Evolutionary conservation across 129 eudicot species (phyloP).

Genomic region (Oenanthe sinensis): DNA sequence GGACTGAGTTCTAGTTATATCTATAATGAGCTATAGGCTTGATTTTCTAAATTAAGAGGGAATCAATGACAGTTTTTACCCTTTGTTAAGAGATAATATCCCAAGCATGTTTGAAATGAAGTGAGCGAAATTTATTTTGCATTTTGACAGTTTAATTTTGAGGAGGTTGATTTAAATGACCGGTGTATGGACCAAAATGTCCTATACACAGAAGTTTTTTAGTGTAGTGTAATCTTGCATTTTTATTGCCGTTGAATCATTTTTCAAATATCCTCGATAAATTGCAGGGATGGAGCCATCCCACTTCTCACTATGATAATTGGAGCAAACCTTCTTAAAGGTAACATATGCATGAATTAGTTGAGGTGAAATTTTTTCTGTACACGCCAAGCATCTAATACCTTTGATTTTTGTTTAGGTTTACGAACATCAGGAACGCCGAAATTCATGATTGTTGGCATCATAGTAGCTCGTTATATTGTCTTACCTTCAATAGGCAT

Average conservation of each 20-base stretch:
- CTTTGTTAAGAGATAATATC: not conserved
- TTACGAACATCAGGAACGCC: slow-evolving; percentile 48
- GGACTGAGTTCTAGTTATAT: not conserved
- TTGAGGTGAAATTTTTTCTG: not conserved
- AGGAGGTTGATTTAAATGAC: not conserved
- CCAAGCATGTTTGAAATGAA: not conserved
- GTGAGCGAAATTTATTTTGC: not conserved
- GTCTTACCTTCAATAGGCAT: slow-evolving; percentile 61
- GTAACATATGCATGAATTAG: slow-evolving; percentile 18
- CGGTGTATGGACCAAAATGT: not conserved
- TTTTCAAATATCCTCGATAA: not conserved
- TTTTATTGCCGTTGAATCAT: not conserved
- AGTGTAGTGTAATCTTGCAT: not conserved
- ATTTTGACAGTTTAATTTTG: not conserved
- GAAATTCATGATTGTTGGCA: slow-evolving; percentile 38
- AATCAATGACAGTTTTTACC: not conserved
- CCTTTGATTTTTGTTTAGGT: slow-evolving; percentile 32
- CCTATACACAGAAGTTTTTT: not conserved
- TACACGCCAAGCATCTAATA: not conserved
- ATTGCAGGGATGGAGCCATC: slow-evolving; percentile 66
- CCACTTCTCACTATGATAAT: slow-evolving; percentile 61
- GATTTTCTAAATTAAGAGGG: not conserved
- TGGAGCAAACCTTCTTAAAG: slow-evolving; percentile 82
- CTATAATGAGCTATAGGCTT: not conserved
- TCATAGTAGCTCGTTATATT: slow-evolving; percentile 46